Base-by-base conservation (phyloP, 495 filamentous ascomycete species). In the Friedmanniomyces simplex region DNA sequence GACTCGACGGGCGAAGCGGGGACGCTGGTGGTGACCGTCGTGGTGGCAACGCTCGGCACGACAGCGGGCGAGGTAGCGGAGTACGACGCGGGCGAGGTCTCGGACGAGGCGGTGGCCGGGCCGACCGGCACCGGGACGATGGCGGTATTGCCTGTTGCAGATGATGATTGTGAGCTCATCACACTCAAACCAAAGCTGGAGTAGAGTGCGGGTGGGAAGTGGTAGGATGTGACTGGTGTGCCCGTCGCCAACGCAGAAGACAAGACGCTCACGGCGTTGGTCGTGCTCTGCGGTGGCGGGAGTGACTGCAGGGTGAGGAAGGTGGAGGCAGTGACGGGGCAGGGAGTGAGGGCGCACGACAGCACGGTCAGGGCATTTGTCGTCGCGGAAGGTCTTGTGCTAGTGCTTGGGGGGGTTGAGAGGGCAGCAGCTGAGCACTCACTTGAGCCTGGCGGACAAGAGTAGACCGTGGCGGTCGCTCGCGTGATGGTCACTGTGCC, bases 341-440 rank as follows among this genome's bases (percentile, higher is more conserved):
- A 54, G 26, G 51, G 37, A 42, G 51, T 42, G 34, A 54, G 14
- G 5, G 51, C 36, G 51, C 51, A 54, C 2, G 20, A 41, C 21
- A 54, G 34, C 12, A 54, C 25, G 11, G 49, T 52, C 26, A 52
- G 7, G 25, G 49, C 49, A 52, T 52, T 52, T 10, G 20, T 34
- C 12, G 26, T 49, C 46, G 46, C 12, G 25, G 49, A 52, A 37
- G 30, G 25, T 21, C 4, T 41, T 22, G 32, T 54, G 51, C 37
- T 54, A n/a, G 25, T 54, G 51, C 51, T 54, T 8, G 36, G 49
- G 13, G 49, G 51, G 51, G 7, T 54, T 54, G 51, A 41, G 26
- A 25, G 20, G 20, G 51, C 51, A 54, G 51, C 51, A 54, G 37
- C 20, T 21, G 51, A 54, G 18, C 51, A 54, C 51, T 54, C 37